Conservation (phyloP, 768 basidiomycete genomes). For the Gloeostereum incarnatum region DNA sequence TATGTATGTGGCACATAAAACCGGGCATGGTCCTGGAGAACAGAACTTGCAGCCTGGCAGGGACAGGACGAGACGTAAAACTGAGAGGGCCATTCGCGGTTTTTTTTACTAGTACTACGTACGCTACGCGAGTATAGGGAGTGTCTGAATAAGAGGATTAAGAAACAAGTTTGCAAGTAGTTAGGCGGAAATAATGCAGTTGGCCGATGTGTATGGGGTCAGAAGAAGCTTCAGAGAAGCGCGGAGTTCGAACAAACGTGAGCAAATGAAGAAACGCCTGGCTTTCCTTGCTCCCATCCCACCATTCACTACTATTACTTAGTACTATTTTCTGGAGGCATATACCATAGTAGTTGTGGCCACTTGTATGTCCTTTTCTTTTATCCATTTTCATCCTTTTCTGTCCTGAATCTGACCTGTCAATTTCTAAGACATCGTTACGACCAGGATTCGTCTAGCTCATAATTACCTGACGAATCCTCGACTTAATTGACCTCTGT, state of each 20-base stretch:
- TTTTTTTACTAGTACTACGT: no score
- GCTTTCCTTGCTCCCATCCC: conserved; percentile 28
- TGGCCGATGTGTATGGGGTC: background rate
- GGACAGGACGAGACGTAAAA: no score
- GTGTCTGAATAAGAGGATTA: no score
- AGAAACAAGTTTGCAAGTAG: no score
- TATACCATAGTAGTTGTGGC: conserved; percentile 48
- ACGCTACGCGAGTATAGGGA: no score
- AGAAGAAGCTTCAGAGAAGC: conserved; percentile 1
- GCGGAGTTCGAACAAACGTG: conserved; percentile 7
- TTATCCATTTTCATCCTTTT: conserved; percentile 22
- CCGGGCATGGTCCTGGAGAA: no score
- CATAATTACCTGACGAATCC: background rate
- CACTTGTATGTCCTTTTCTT: conserved; percentile 26
- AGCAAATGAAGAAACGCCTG: background rate
- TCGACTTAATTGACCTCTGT: conserved; percentile 21
- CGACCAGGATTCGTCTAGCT: background rate
- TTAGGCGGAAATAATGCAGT: no score
- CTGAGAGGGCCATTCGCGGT: no score
- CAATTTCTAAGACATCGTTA: background rate
- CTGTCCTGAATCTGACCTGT: conserved; percentile 5
- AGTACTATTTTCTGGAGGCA: conserved; percentile 46
- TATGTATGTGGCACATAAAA: no score
- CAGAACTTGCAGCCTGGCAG: no score
- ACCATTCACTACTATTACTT: conserved; percentile 35